Percentiles rank a stretch among this genome's conserved stretches.
phyloP scores from a whole-genome alignment of 352 stramenopile genomes.

The Phytophthora brassicae region DNA sequence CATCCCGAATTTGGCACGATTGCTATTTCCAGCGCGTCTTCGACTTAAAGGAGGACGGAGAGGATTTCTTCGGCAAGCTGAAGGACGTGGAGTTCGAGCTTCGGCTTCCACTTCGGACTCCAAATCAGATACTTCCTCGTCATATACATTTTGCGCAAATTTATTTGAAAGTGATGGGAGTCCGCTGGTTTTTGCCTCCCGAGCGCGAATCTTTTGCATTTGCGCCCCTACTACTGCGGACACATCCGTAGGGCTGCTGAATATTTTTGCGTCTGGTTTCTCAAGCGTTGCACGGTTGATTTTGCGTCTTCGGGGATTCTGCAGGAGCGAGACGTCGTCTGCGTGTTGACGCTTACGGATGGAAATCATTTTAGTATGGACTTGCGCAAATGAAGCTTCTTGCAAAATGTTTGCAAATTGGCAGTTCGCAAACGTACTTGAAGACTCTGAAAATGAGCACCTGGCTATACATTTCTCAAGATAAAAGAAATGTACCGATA shows the following conservation, averaged over 20 bases:
- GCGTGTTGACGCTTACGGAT: slow-evolving; percentile 16
- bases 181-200: slow-evolving; percentile 15
- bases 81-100: slow-evolving; percentile 11
- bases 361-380: slow-evolving; percentile 2
- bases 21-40: slow-evolving; percentile 2
- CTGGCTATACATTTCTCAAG: slow-evolving; percentile 33
- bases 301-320: slow-evolving; percentile 13
- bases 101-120: slow-evolving; percentile 9
- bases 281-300: background rate
- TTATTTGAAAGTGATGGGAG: slow-evolving; percentile 14
- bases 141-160: slow-evolving; percentile 14
- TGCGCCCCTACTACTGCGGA: slow-evolving; percentile 2
- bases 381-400: background rate
- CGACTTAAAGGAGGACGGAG: slow-evolving; percentile 20
- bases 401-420: slow-evolving; percentile 11
- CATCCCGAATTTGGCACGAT: slow-evolving; percentile 21
- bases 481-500: slow-evolving; percentile 11
- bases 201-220: slow-evolving; percentile 14
- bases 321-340: slow-evolving; percentile 1
- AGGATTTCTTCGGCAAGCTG: background rate
- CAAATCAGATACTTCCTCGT: slow-evolving; percentile 5
- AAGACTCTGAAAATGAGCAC: slow-evolving; percentile 18
- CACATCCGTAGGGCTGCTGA: slow-evolving; percentile 32
- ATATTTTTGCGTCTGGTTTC: background rate
- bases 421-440: slow-evolving; percentile 23